A percentile compares a stretch with the other conserved stretches of the same genome.
These are phyloP conservation scores for Acer campestre DNA, from an alignment of 345 rosid genomes.

Conservation along the genomic window DNA sequence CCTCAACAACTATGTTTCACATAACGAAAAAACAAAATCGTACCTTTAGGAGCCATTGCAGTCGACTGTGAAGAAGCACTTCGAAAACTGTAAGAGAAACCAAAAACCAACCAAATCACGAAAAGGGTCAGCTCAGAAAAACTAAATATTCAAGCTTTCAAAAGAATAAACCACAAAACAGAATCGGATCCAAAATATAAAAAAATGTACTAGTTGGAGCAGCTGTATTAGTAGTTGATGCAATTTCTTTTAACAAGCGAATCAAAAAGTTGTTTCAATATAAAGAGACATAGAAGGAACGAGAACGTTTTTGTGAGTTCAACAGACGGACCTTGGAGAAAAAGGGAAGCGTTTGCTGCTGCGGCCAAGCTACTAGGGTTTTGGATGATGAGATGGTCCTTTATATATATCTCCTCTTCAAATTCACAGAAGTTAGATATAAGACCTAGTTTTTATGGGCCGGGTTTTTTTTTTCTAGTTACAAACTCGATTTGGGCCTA, in stretches of 20 bases:
- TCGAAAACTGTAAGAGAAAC: conserved; percentile 4
- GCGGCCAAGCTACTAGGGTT: neutral
- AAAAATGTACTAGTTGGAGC: neutral
- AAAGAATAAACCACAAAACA: neutral
- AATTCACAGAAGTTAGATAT: neutral
- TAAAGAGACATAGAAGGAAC: neutral
- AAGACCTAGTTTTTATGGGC: neutral
- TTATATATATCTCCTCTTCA: neutral
- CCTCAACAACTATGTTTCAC: neutral
- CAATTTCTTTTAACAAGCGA: no score
- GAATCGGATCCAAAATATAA: neutral
- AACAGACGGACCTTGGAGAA: neutral
- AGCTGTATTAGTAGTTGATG: neutral
- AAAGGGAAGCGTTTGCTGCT: neutral
- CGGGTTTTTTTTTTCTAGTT: neutral
- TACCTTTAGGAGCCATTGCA: conserved; percentile 53
- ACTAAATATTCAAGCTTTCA: neutral
- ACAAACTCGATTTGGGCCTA: neutral
- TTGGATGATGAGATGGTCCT: neutral
- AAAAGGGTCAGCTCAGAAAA: neutral
- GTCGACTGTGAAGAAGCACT: neutral
- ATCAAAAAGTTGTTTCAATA: neutral
- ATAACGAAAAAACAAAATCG: neutral
- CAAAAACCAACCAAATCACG: neutral
- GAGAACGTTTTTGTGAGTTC: neutral